Evolutionary conservation across 2,329 filamentous ascomycete species (phyloP).

Genomic region (Xylariaceae sp.): DNA sequence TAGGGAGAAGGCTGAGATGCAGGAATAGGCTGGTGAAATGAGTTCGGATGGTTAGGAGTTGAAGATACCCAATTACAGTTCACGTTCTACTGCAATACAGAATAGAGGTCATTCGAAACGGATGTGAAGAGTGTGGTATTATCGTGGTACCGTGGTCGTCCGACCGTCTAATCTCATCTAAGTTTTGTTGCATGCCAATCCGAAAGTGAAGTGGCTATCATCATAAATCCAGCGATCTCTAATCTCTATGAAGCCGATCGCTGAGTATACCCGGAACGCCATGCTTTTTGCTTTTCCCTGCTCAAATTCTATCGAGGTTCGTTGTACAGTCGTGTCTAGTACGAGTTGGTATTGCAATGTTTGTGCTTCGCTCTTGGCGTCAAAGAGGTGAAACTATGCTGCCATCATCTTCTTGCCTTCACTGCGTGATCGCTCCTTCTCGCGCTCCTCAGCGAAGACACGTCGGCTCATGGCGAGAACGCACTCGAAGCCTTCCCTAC

Average conservation of each 20-base stretch:
- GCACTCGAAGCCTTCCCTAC: conserved; percentile 89
- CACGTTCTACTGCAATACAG: background rate
- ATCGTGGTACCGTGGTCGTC: conserved; percentile 3
- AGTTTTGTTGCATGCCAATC: conserved; percentile 4
- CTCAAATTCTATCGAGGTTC: conserved; percentile 7
- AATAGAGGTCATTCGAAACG: background rate
- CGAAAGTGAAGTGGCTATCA: background rate
- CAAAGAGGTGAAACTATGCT: conserved; percentile 12
- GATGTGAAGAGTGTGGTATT: conserved; percentile 8
- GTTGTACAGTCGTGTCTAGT: conserved; percentile 11
- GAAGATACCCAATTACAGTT: background rate
- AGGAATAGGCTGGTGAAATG: background rate
- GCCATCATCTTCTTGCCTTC: conserved; percentile 31
- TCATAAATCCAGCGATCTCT: conserved; percentile 6
- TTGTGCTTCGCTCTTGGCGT: conserved; percentile 1
- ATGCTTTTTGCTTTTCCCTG: conserved; percentile 24
- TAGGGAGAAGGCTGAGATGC: conserved; percentile 23
- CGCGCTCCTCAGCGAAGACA: conserved; percentile 86
- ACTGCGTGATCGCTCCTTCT: conserved; percentile 46
- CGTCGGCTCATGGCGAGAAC: conserved; percentile 90
- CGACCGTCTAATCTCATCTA: conserved; percentile 10
- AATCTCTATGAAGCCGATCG: conserved; percentile 15
- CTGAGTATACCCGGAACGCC: conserved; percentile 26
- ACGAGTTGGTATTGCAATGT: background rate
- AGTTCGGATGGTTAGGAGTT: background rate